These are phyloP conservation scores for Dendrocalamus latiflorus DNA, from an alignment of 202 grass and related monocot species.

Conservation along the genomic window DNA sequence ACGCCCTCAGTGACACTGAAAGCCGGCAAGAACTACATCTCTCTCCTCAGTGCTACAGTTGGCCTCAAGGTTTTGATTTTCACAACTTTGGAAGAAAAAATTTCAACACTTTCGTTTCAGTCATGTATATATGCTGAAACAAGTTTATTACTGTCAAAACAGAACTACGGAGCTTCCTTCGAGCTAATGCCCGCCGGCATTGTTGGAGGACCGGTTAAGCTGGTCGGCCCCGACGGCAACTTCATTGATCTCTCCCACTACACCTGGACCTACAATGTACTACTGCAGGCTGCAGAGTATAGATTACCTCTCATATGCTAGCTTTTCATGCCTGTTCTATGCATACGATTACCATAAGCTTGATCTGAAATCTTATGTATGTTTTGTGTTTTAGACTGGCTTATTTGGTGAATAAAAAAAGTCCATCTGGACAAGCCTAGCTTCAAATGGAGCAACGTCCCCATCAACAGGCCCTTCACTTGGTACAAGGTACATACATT, in stretches of 20 bases:
- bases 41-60: too few species aligned
- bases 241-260: constrained; percentile 33
- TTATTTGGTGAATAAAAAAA: constrained; percentile 35
- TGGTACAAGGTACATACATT: constrained; percentile 47
- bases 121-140: not conserved
- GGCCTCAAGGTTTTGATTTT: not conserved
- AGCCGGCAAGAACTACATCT: too few species aligned
- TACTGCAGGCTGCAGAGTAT: too few species aligned
- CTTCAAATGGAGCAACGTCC: constrained; percentile 20
- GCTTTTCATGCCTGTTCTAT: too few species aligned
- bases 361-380: too few species aligned
- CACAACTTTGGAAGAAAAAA: not conserved
- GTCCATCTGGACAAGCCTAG: constrained; percentile 21
- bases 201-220: constrained; percentile 33
- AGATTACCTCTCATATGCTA: too few species aligned
- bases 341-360: too few species aligned
- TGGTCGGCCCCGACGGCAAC: constrained; percentile 1
- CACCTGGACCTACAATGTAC: constrained; percentile 38
- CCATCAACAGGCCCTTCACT: constrained; percentile 46
- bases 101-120: not conserved
- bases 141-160: not conserved
- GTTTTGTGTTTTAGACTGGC: constrained; percentile 15
- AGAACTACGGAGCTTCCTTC: constrained; percentile 47
- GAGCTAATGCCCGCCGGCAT: constrained; percentile 44
- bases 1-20: too few species aligned